Base-by-base conservation (phyloP, 2,329 filamentous ascomycete species). In the Xylariaceae sp. region DNA sequence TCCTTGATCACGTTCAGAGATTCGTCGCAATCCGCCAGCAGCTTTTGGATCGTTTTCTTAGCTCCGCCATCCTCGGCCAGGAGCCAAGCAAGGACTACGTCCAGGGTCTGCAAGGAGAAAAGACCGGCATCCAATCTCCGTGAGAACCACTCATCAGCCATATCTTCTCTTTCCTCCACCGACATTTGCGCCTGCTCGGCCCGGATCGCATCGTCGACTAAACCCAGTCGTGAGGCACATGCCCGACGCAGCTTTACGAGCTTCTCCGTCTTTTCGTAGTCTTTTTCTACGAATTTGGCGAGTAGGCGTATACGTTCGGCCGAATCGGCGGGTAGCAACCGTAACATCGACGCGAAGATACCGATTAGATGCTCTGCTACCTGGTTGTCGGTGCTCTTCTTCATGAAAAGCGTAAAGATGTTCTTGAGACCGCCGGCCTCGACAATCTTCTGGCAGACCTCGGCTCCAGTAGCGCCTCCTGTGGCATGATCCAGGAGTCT, bases 251-350 rank as follows among this genome's bases (percentile, higher is more conserved):
- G 74, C 61, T 82, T 79, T 42, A 96, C 73, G 3, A 97, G 78
- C 70, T 87, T 90, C 4, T 72, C 76, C 44, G 91, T 84, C 78
- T 97, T 97, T 66, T 88, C 90, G 72, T 95, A 96, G 65, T 96
- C 87, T 71, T 91, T 96, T 73, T 99, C 94, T 15, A 96, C 88
- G 69, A 97, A 97, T 71, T 99, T 99, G 52, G 92, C 93, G 3
- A 97, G 81, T 0, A 88, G 83, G 3, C 94, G 85, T 67, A 97
- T 95, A 4, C 94, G 84, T 37, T 87, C 81, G 0, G 90, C 80
- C 1, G 90, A 92, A 37, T 90, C 85, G 13, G 86, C 89, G 0
- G 92, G 92, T 1, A 99, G 75, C 3, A 87, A 80, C 23, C 92
- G 87, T 1, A 99, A 79, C 72, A 99, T 82, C 0, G 89, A 90